Evolutionary conservation across 305 asterid species (phyloP).

Genomic region (Rubia tinctorum): DNA sequence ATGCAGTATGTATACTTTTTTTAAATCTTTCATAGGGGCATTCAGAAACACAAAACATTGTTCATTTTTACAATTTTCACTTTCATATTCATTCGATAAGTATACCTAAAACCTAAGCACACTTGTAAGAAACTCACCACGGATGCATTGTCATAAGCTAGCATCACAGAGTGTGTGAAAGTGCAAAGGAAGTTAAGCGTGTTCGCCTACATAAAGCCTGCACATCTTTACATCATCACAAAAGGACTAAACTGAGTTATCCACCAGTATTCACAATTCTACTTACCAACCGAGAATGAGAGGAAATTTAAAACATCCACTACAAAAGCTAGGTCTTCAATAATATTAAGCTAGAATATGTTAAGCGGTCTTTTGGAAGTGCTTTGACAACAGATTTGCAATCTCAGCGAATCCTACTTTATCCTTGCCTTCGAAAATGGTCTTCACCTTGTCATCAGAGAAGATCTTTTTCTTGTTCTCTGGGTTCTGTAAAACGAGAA

Average conservation of each 20-base stretch:
- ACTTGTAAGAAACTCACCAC: neutral
- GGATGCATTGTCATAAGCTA: neutral
- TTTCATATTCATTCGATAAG: neutral
- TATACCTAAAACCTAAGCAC: neutral
- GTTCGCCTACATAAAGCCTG: neutral
- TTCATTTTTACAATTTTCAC: neutral
- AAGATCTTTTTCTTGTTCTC: conserved; percentile 48
- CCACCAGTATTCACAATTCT: conserved; percentile 14
- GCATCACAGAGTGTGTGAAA: neutral
- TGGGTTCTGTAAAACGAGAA: conserved; percentile 43
- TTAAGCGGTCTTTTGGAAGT: conserved; percentile 39
- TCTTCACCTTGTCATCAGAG: conserved; percentile 57
- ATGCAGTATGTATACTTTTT: too few relatives aligned
- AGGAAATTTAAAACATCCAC: neutral
- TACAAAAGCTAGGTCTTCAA: conserved; percentile 5
- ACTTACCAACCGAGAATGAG: conserved; percentile 2
- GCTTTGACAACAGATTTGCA: conserved; percentile 46
- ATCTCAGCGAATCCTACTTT: conserved; percentile 48
- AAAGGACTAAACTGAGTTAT: neutral
- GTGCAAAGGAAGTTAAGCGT: neutral
- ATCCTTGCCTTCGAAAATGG: conserved; percentile 52
- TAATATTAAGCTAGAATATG: conserved; percentile 12
- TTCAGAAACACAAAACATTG: neutral
- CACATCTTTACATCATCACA: neutral
- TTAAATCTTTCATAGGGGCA: neutral